Base-by-base conservation (phyloP, 495 filamentous ascomycete genomes). In the Penicillium cinerascens region DNA sequence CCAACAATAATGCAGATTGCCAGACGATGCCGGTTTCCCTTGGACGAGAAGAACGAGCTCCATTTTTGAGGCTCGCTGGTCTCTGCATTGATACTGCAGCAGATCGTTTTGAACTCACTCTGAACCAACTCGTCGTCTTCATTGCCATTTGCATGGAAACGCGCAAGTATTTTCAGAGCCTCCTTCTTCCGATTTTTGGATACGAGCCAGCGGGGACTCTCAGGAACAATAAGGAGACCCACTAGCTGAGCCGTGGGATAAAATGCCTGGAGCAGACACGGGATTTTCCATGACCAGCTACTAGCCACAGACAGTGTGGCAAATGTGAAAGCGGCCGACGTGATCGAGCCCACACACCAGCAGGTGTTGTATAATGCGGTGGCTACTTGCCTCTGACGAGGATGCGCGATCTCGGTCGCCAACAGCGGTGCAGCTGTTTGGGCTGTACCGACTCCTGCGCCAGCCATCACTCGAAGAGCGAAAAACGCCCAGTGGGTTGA, bases 21-120 rank as follows among this genome's bases (percentile, higher is more conserved):
- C 9, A 87, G 60, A 16, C 85, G 77, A 57, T 85, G 83, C 13
- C 83, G 72, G 69, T 89, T 87, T 48, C 86, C 85, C 63, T 75
- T 82, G 43, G 83, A 87, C 38, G 68, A 69, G 72, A 87, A 77
- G 73, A 89, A 85, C 35, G 59, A 63, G 57, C 51, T 68, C 67
- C 49, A 66, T 21, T 42, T 33, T 2, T 47, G 54, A n/a, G 56
- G 40, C 44, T 52, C 61, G 44, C 42, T 58, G 25, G 56, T 58
- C 43, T 57, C 66, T 22, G 54, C 55, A 82, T 75, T 17, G 77
- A 84, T 69, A 79, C 77, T 70, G 73, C 78, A 47, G 55, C 61
- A 62, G 64, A 69, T 71, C 27, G 67, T 59, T 13, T 63, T 43
- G 40, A 66, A 71, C 35, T 74, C 73, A 39, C 58, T 58, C 41